Evolutionary conservation across 164 flowering plant species (phyloP).

Genomic region (Buxus sempervirens): DNA sequence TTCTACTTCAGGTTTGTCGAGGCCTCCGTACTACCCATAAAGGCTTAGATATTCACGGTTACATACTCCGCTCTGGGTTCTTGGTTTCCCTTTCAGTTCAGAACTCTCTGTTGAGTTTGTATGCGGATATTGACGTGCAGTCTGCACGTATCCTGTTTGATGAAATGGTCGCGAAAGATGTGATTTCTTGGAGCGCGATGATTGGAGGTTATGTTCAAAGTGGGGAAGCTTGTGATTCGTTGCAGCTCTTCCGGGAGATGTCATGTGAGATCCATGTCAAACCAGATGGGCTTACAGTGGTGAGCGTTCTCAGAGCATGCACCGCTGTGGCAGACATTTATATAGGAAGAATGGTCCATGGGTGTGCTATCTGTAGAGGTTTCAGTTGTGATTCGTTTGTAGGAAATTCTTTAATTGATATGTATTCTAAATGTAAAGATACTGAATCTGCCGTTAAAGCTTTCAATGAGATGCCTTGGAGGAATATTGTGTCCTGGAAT

Average conservation of each 20-base stretch:
- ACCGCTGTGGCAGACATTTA: constrained; percentile 23
- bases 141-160: constrained; percentile 53
- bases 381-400: constrained; percentile 54
- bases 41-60: constrained; percentile 51
- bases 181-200: constrained; percentile 79
- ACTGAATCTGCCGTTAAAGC: constrained; percentile 41
- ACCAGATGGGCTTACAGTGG: constrained; percentile 54
- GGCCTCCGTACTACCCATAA: constrained; percentile 17
- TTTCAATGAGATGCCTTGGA: constrained; percentile 49
- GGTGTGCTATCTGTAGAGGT: constrained; percentile 45
- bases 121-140: constrained; percentile 29
- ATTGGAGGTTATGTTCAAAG: constrained; percentile 51
- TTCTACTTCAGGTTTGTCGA: constrained; percentile 53
- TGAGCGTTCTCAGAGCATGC: constrained; percentile 64
- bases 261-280: constrained; percentile 20
- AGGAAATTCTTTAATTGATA: constrained; percentile 66
- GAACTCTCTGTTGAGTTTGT: constrained; percentile 58
- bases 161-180: constrained; percentile 73
- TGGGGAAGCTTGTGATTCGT: constrained; percentile 36
- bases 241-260: constrained; percentile 54
- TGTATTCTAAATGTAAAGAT: constrained; percentile 60
- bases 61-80: constrained; percentile 53
- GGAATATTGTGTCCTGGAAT: constrained; percentile 81
- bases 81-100: constrained; percentile 39
- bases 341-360: constrained; percentile 47